A percentile compares a stretch with the other conserved stretches of the same genome.
phyloP scores from a whole-genome alignment of 768 basidiomycete genomes.

The Lactifluus subvellereus region DNA sequence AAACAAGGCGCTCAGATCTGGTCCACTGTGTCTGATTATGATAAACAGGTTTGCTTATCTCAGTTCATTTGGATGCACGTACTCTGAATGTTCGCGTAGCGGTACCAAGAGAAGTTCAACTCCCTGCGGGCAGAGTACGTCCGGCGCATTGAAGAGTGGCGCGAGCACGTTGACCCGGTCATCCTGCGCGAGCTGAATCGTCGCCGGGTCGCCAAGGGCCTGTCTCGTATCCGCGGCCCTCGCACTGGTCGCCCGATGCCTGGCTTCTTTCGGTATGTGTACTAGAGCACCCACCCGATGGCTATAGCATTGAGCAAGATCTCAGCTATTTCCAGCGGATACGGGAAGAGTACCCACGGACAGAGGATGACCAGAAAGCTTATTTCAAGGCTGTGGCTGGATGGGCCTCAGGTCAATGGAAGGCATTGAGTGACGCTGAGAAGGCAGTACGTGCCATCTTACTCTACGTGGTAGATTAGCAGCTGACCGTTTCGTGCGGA shows the following conservation, averaged over 20 bases:
- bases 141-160: constrained; percentile 8
- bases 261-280: constrained; percentile 5
- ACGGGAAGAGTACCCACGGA: neutral
- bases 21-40: constrained; percentile 11
- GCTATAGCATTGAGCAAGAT: neutral
- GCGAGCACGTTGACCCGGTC: neutral
- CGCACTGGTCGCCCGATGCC: neutral
- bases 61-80: neutral
- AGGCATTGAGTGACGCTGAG: constrained; percentile 13
- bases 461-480: neutral
- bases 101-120: neutral
- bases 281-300: neutral
- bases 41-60: constrained; percentile 14
- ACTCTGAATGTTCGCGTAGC: neutral
- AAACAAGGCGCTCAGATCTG: neutral
- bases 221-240: neutral
- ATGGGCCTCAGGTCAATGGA: constrained; percentile 4
- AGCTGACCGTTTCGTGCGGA: neutral
- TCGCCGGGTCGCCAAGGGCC: neutral
- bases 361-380: neutral
- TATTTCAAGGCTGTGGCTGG: neutral
- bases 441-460: constrained; percentile 23
- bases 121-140: neutral
- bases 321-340: neutral
- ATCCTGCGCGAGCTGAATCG: constrained; percentile 19